Evolutionary conservation across 1,284 basidiomycete genomes (phyloP), one percentile per base, ranked within the genome.

Genomic region (Austroboletus novae-zelandiae): DNA sequence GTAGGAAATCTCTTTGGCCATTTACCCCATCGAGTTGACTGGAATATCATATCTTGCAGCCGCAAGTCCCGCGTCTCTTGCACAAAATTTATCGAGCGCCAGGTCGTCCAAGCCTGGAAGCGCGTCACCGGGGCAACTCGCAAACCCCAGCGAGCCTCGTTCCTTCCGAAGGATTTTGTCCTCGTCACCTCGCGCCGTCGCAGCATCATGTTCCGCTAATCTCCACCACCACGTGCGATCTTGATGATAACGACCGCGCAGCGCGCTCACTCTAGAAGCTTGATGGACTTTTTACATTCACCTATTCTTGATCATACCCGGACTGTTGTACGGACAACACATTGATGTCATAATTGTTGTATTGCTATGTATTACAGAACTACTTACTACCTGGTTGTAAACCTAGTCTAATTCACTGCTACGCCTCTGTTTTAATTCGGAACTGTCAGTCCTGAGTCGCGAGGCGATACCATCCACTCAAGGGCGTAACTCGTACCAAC

Each of bases 101-200:
- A 78, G 58, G 66, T 84, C 55, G 64, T 85, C 50, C 69, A 72
- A 37, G 72, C 76, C 14, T 86, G 83, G 83, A 86, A 86, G 61
- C 69, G 74, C 36, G 66, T 85, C 58, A 84, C 81, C 29, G 70
- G 74, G 32, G 70, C 71, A 30, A 73, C 79, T 35, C 79, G 78
- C 55, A 80, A 74, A 52, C 69, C 70, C 30, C 72, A 75, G 32
- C 77, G 79, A 42, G 71, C 74, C 5, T 82, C 82, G 9, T 65
- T 78, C 59, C 69, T 83, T 41, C 75, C 79, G 20, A 73, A 75
- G 29, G 81, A 81, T 61, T 84, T 84, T 62, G 75, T 84, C 58
- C 71, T 84, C 51, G 73, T 84, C 61, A 83, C 76, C 17, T 68
- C 78, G 39, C 74, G 74, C 51, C 74, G 80, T 48, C 76, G 75